Base-by-base conservation (phyloP, 1,284 basidiomycete genomes). In the Naganishia albida region DNA sequence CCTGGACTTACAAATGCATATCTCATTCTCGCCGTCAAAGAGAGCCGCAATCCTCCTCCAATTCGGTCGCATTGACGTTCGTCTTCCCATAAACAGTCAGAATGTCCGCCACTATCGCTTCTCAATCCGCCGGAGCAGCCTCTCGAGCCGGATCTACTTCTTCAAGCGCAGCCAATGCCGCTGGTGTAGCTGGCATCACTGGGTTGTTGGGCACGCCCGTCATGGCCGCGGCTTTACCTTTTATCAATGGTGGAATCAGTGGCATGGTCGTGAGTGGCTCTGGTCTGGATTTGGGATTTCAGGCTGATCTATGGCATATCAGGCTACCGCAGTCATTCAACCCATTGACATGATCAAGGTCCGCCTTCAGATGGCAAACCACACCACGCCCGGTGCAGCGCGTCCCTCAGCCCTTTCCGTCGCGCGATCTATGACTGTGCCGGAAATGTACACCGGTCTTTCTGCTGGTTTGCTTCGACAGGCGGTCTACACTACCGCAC, bases 271-370 rank as follows among this genome's bases (percentile, higher is more conserved):
- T 62, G 43, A 63, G 54, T 63, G 3, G 30, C 18, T 23, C 7
- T 48, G 18, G 25, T 28, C 23, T 25, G 23, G 49, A 23, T 15
- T 26, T 2, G 18, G 15, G 6, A 8, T 16, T 34, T 6, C 28
- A n/a, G 13, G 15, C 2, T 18, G 25, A 39, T 16, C 7, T 43
- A 28, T 18, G 7, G 12, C 8, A n/a, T 48, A 18, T 10, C 40
- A 60, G 60, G 65, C 65, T 28, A 67, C 66, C 20, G 56, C 54
- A 25, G 67, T 68, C 3, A 60, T 68, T 38, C 67, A 68, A 54
- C 67, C 67, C 10, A 68, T 68, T 38, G 67, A 68, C 25, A 68
- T 68, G 67, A 38, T 68, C 55, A 67, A 60, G 30, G 67, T 68
- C 57, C 63, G 67, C 48, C 59, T 68, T 16, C 67, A 68, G 43